Conservation (phyloP, 2,329 filamentous ascomycete genomes). For the Nemania sp. region DNA sequence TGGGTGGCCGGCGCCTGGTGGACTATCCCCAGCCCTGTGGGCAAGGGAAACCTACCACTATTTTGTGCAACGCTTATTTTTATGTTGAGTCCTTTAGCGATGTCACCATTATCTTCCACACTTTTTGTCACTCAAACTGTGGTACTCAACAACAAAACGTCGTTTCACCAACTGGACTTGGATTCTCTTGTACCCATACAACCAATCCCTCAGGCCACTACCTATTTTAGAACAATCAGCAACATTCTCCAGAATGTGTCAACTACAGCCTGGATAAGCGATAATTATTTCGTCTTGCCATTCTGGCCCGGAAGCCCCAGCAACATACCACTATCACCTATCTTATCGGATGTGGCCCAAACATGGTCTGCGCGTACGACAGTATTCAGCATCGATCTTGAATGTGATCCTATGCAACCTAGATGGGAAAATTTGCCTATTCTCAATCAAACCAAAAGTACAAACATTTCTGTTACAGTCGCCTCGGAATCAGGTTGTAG, state of each 20-base stretch:
- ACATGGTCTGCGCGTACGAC: conserved; percentile 6
- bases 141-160: conserved; percentile 8
- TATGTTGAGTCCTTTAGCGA: conserved; percentile 20
- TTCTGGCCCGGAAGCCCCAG: conserved; percentile 15
- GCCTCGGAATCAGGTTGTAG: too few species aligned
- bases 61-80: conserved; percentile 19
- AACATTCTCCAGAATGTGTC: conserved; percentile 24
- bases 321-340: background rate
- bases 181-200: conserved; percentile 17
- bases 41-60: conserved; percentile 20
- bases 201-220: conserved; percentile 13
- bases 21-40: conserved; percentile 13
- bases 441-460: too few species aligned
- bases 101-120: conserved; percentile 25
- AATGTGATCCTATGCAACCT: background rate
- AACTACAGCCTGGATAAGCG: conserved; percentile 25
- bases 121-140: conserved; percentile 22
- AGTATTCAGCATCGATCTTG: conserved; percentile 6
- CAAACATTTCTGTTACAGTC: too few species aligned
- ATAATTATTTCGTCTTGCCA: conserved; percentile 23
- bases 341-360: background rate
- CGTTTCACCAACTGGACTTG: conserved; percentile 15
- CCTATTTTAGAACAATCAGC: conserved; percentile 23
- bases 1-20: conserved; percentile 27
- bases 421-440: too few species aligned